These are phyloP conservation scores for Metarhizium robertsii DNA, from an alignment of 2,329 filamentous ascomycete species.

Conservation along the genomic window DNA sequence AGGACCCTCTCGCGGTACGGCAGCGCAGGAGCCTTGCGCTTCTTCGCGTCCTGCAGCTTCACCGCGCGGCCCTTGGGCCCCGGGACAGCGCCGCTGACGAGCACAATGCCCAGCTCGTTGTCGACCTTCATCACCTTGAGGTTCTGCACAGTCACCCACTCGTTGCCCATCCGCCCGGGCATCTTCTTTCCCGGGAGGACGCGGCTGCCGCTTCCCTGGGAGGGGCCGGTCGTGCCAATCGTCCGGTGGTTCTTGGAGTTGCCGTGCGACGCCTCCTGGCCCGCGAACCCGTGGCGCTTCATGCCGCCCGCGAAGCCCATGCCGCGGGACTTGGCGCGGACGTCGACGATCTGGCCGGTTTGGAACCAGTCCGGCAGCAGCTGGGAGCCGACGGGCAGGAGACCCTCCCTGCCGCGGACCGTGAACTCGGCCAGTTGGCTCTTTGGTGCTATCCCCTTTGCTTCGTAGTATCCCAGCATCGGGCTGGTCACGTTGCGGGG, in stretches of 20 bases:
- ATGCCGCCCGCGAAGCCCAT: slow-evolving; percentile 96
- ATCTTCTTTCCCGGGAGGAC: slow-evolving; percentile 96
- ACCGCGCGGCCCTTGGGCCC: slow-evolving; percentile 84
- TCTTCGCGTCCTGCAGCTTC: slow-evolving; percentile 80
- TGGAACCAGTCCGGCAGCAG: slow-evolving; percentile 87
- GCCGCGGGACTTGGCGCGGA: slow-evolving; percentile 67
- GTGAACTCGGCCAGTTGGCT: slow-evolving; percentile 76
- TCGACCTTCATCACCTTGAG: slow-evolving; percentile 83
- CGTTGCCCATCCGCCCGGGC: slow-evolving; percentile 89
- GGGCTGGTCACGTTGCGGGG: slow-evolving; percentile 72
- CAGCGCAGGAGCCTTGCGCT: slow-evolving; percentile 56
- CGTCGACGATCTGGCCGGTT: slow-evolving; percentile 84
- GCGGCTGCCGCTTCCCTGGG: slow-evolving; percentile 85
- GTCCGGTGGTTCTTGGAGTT: slow-evolving; percentile 90
- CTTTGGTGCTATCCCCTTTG: slow-evolving; percentile 75
- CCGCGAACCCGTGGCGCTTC: slow-evolving; percentile 87
- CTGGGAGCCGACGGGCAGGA: slow-evolving; percentile 65
- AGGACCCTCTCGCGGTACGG: slow-evolving; percentile 39
- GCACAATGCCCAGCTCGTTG: slow-evolving; percentile 74
- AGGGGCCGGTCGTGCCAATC: slow-evolving; percentile 81
- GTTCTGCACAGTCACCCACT: slow-evolving; percentile 85
- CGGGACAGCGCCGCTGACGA: slow-evolving; percentile 77
- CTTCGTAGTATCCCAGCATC: slow-evolving; percentile 79
- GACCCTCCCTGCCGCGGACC: slow-evolving; percentile 62
- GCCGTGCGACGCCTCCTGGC: slow-evolving; percentile 88